A percentile compares a stretch with the other conserved stretches of the same genome.
These are phyloP conservation scores for Dactylonectria macrodidyma DNA, from an alignment of 2,329 filamentous ascomycete species.

Conservation along the genomic window DNA sequence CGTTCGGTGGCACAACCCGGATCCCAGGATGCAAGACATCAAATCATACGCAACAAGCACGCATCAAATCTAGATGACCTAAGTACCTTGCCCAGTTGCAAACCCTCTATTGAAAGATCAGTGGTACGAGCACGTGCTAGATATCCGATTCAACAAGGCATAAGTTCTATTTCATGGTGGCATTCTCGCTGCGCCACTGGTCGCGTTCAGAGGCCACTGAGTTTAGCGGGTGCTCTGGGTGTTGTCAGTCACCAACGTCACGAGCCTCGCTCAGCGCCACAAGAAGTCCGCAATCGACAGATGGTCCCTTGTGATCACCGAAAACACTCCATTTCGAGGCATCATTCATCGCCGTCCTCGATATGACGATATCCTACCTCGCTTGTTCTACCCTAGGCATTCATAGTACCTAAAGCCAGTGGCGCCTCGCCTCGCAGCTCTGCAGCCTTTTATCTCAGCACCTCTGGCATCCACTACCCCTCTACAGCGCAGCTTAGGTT, in stretches of 20 bases:
- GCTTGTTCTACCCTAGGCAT: neutral
- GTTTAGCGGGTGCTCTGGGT: neutral
- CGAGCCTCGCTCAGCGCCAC: constrained; percentile 21
- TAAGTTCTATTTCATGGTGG: neutral
- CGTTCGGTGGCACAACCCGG: neutral
- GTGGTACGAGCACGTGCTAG: neutral
- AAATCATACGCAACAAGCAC: neutral
- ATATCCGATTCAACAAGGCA: neutral
- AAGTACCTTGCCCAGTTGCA: neutral
- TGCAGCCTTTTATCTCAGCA: constrained; percentile 1
- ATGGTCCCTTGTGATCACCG: constrained; percentile 27
- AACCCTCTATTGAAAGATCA: neutral
- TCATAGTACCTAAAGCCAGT: neutral
- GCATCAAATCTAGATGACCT: constrained; percentile 1
- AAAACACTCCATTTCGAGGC: constrained; percentile 27
- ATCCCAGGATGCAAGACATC: constrained; percentile 22
- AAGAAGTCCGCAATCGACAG: constrained; percentile 25
- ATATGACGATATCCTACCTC: constrained; percentile 10
- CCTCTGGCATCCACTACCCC: neutral
- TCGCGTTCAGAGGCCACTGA: constrained; percentile 1
- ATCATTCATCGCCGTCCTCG: constrained; percentile 19
- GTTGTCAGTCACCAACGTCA: constrained; percentile 27
- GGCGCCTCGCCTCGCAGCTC: neutral
- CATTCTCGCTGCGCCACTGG: constrained; percentile 17
- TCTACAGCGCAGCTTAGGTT: constrained; percentile 1